These are phyloP conservation scores for Solioccasus polychromus DNA, from an alignment of 768 basidiomycete species.

Conservation along the genomic window DNA sequence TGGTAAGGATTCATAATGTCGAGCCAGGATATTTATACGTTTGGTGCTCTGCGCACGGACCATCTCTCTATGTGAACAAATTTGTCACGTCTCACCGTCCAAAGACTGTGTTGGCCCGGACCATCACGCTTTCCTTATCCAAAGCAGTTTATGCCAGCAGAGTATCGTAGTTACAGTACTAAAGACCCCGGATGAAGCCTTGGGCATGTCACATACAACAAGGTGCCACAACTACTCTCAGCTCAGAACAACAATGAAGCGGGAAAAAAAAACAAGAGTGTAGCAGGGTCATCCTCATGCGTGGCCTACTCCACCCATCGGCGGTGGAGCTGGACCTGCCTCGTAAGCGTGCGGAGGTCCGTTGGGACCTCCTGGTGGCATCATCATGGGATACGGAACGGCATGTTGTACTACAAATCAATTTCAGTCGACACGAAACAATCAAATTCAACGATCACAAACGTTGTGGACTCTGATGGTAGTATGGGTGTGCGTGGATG, in stretches of 20 bases:
- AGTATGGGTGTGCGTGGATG: conserved; percentile 82
- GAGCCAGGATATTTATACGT: conserved; percentile 9
- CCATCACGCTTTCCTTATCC: conserved; percentile 16
- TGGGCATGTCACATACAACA: conserved; percentile 29
- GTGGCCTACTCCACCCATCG: conserved; percentile 70
- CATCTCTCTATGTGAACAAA: too few species aligned
- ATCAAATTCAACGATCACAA: conserved; percentile 27
- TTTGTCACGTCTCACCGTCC: too few species aligned
- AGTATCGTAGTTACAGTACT: conserved; percentile 28
- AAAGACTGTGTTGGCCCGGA: too few species aligned
- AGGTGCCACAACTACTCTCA: conserved; percentile 19
- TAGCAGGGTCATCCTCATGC: conserved; percentile 38
- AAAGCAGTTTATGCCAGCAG: conserved; percentile 27
- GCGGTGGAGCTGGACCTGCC: conserved; percentile 63
- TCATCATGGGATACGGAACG: conserved; percentile 89
- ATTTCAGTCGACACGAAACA: conserved; percentile 26
- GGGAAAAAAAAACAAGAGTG: conserved; percentile 9
- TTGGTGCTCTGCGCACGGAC: conserved; percentile 15
- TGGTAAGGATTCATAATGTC: conserved; percentile 6
- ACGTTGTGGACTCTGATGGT: conserved; percentile 90
- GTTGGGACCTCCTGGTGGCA: conserved; percentile 62
- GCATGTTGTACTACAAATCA: conserved; percentile 72
- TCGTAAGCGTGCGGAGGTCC: conserved; percentile 75
- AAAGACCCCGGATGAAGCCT: conserved; percentile 10
- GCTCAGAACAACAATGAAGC: conserved; percentile 28